Evolutionary conservation across 169 alveolate genomes (phyloP).

Genomic region (Sarcocystis neurona): DNA sequence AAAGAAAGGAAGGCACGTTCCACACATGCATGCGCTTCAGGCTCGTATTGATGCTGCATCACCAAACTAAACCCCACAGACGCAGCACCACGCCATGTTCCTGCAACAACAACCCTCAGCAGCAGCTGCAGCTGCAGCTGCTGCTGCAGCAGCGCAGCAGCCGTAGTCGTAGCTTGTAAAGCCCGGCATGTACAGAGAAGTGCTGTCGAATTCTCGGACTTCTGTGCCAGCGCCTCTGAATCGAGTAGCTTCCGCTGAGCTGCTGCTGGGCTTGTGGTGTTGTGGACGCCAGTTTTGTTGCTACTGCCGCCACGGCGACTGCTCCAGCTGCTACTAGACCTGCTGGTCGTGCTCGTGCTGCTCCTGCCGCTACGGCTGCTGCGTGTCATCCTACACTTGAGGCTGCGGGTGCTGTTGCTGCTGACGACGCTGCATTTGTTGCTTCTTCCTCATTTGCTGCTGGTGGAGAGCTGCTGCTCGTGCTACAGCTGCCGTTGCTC

Average conservation of each 20-base stretch:
- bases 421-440: conserved; percentile 3
- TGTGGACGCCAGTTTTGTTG: not conserved
- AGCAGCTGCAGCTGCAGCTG: conserved; percentile 17
- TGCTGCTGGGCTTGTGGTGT: too few relatives aligned
- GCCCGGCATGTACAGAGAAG: too few relatives aligned
- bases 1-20: too few relatives aligned
- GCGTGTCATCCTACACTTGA: not conserved
- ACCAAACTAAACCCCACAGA: too few relatives aligned
- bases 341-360: not conserved
- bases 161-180: not conserved
- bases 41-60: too few relatives aligned
- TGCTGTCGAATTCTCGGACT: too few relatives aligned
- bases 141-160: conserved; percentile 17
- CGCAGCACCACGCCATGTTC: too few relatives aligned
- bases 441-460: too few relatives aligned
- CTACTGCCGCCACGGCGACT: not conserved
- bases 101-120: too few relatives aligned
- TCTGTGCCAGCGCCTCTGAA: too few relatives aligned
- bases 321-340: not conserved
- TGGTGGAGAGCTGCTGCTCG: not conserved
- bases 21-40: too few relatives aligned
- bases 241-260: too few relatives aligned
- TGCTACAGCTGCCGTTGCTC: conserved; percentile 3
- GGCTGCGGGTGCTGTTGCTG: conserved; percentile 13
- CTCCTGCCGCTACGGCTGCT: not conserved